Evolutionary conservation across 2,329 filamentous ascomycete species (phyloP).

Genomic region (Intubia oerlemansii): DNA sequence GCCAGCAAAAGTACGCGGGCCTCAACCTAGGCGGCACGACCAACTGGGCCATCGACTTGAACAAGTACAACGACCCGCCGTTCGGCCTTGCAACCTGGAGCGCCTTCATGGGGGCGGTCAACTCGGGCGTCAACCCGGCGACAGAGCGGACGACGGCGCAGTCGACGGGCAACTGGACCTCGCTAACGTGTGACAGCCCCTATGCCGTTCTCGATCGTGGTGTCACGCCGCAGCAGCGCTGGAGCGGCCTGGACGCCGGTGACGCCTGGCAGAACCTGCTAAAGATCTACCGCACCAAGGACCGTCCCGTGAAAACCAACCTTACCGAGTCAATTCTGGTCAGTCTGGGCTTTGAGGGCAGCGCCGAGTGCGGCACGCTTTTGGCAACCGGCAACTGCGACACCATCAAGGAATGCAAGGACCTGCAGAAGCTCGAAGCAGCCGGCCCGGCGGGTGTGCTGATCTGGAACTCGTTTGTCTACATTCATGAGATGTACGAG

Average conservation of each 20-base stretch:
- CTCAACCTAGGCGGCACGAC: constrained; percentile 8
- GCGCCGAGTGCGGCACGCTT: too few relatives aligned
- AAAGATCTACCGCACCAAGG: constrained; percentile 7
- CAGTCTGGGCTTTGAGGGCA: too few relatives aligned
- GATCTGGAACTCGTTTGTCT: constrained; percentile 8
- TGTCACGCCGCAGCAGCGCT: constrained; percentile 8
- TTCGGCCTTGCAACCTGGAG: constrained; percentile 4
- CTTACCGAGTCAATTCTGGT: too few relatives aligned
- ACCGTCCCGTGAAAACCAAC: too few relatives aligned
- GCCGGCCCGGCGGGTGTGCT: constrained; percentile 7
- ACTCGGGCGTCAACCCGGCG: too few relatives aligned
- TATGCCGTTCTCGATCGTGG: constrained; percentile 3
- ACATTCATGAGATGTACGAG: constrained; percentile 7
- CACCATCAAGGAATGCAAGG: neutral
- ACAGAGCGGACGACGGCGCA: constrained; percentile 6
- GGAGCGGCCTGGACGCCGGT: constrained; percentile 9
- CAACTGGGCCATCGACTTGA: constrained; percentile 11
- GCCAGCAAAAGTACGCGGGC: constrained; percentile 4
- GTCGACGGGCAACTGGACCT: constrained; percentile 7
- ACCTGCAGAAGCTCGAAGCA: neutral
- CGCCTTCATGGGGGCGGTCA: constrained; percentile 1
- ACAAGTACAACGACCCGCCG: constrained; percentile 2
- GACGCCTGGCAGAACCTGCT: constrained; percentile 12
- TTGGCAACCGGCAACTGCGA: constrained; percentile 6
- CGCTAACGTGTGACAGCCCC: constrained; percentile 9